Evolutionary conservation across 106 monocot species (phyloP).

Genomic region (Chionographis japonica): DNA sequence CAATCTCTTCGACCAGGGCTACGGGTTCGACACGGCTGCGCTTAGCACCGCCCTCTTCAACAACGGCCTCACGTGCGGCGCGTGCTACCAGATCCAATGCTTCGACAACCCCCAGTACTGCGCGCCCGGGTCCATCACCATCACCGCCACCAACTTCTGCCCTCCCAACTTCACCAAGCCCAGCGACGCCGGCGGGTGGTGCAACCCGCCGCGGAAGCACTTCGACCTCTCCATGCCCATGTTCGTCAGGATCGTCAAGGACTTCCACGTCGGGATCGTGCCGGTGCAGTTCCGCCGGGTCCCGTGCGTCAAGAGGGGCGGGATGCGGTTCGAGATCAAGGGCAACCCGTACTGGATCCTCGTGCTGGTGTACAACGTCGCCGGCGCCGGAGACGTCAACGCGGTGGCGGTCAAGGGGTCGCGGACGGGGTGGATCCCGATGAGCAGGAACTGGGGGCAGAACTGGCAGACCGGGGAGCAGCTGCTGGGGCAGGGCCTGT

Average conservation of each 20-base stretch:
- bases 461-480: conserved; percentile 28
- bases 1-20: conserved; percentile 24
- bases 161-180: conserved; percentile 27
- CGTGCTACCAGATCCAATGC: conserved; percentile 48
- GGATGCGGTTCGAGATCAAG: conserved; percentile 42
- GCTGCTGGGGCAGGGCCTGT: conserved; percentile 24
- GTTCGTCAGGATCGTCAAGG: conserved; percentile 37
- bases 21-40: conserved; percentile 31
- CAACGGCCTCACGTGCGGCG: conserved; percentile 34
- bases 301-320: conserved; percentile 32
- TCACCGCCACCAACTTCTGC: conserved; percentile 62
- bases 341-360: conserved; percentile 21
- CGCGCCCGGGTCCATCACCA: conserved; percentile 15
- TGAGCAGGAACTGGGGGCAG: conserved; percentile 41
- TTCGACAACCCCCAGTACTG: conserved; percentile 24
- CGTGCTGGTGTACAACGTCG: conserved; percentile 52
- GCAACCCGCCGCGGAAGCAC: conserved; percentile 10
- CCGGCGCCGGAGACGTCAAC: conserved; percentile 38
- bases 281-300: conserved; percentile 6
- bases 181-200: conserved; percentile 38
- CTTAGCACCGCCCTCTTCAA: conserved; percentile 47
- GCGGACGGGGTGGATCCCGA: conserved; percentile 23
- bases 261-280: conserved; percentile 37
- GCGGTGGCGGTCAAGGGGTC: conserved; percentile 39
- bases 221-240: conserved; percentile 52